Evolutionary conservation across 139 green algal species (phyloP), one percentile per base, ranked within the genome.

Genomic region (Yamagishiella unicocca): DNA sequence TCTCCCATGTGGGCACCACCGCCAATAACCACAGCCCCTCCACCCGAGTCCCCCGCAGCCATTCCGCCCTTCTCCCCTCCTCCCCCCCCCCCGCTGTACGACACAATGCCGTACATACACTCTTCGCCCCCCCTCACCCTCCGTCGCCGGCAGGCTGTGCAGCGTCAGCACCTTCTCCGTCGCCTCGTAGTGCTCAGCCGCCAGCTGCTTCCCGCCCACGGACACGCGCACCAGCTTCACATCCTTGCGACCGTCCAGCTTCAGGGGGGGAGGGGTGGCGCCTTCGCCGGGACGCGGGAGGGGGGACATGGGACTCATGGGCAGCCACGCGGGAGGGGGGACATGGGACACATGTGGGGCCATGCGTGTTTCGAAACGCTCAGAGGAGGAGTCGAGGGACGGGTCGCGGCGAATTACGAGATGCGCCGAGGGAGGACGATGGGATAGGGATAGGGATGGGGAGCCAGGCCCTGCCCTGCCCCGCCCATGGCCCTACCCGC

Each of bases 171-270:
- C 45, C 83, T 95, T 93, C 45, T 90, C 62, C 0, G 55, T 92
- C n/a, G 93, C 19, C 25, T 55, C 27, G 78, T 95, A 96, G 2
- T 62, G 66, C 37, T 24, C 64, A 29, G 61, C 75, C 24, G 12
- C n/a, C n/a, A 93, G 42, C n/a, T 78, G 67, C 40, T 82, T 88
- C 19, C 93, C 93, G 64, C 89, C 82, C 35, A 96, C 58, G 45
- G 88, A 89, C n/a, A 96, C 79, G 0, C 50, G 68, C 54, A 92
- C 83, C 55, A 97, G 91, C 88, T 94, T 93, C 0, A 95, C 37
- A 74, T 95, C 92, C 78, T 92, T 86, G 25, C 89, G 78, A 0
- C 89, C 89, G 77, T 92, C 79, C 88, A 90, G 88, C 33, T 43
- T 33, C 64, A 91, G 58, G 1, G 85, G 10, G 14, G 82, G 71